phyloP scores from a whole-genome alignment of 768 basidiomycete genomes.

The Auricularia auricula-judae region DNA sequence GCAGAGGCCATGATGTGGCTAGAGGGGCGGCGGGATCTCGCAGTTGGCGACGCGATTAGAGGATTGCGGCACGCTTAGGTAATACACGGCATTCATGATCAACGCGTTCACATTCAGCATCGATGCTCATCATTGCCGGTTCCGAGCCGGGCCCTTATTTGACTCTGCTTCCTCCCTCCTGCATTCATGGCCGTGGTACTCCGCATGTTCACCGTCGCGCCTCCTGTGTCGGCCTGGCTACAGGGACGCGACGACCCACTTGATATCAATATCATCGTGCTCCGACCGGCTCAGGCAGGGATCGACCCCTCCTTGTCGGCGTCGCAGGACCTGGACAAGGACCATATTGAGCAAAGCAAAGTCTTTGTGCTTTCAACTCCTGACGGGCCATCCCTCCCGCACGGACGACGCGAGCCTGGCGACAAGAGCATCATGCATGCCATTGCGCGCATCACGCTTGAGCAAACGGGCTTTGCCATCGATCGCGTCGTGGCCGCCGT shows the following conservation, averaged over 20 bases:
- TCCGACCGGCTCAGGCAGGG: neutral
- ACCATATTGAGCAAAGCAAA: too few relatives aligned
- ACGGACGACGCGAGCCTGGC: too few relatives aligned
- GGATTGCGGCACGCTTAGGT: slow-evolving; percentile 13
- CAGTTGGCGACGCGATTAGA: slow-evolving; percentile 57
- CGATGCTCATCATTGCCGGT: neutral
- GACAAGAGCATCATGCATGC: too few relatives aligned
- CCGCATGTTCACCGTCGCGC: neutral
- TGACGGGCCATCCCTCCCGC: too few relatives aligned
- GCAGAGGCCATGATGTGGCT: slow-evolving; percentile 79
- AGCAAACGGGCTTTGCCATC: too few relatives aligned
- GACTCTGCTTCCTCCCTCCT: neutral
- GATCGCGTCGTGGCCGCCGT: too few relatives aligned
- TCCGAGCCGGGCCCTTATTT: too few relatives aligned
- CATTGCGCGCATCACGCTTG: too few relatives aligned
- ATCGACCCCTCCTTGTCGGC: too few relatives aligned
- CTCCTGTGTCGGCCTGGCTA: neutral
- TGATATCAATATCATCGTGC: neutral
- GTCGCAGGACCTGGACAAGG: too few relatives aligned
- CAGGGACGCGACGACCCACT: neutral
- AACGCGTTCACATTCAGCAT: neutral
- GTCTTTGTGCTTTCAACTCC: too few relatives aligned
- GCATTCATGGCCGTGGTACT: neutral
- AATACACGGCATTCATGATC: neutral
- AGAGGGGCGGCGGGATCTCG: slow-evolving; percentile 63